Evolutionary conservation across 2,329 filamentous ascomycete genomes (phyloP).

Genomic region (Claviceps digitariae): DNA sequence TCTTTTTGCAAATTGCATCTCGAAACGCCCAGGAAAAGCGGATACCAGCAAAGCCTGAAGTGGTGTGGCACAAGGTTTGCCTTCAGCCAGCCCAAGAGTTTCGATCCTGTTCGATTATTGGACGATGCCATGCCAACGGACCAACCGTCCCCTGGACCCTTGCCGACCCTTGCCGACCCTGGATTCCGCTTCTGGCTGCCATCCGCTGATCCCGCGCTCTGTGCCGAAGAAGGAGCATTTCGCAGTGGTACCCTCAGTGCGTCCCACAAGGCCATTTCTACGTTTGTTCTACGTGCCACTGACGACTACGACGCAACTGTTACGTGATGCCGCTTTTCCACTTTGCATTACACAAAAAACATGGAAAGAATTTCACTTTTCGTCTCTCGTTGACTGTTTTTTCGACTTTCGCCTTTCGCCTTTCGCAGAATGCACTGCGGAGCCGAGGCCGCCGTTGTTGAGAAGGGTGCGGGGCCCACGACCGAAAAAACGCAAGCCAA

Average conservation of each 20-base stretch:
- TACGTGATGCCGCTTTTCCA: not conserved
- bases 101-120: constrained; percentile 26
- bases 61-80: not conserved
- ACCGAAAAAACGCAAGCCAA: not conserved
- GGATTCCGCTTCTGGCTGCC: constrained; percentile 4
- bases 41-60: not conserved
- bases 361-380: no score
- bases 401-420: no score
- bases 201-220: not conserved
- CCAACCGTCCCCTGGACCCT: constrained; percentile 10
- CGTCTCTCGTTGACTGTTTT: not conserved
- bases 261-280: not conserved
- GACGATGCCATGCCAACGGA: constrained; percentile 5
- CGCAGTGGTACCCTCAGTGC: not conserved
- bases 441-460: not conserved
- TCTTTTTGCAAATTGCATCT: not conserved
- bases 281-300: not conserved
- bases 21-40: not conserved
- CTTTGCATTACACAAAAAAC: not conserved
- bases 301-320: not conserved
- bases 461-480: not conserved
- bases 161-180: constrained; percentile 15
- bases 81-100: not conserved
- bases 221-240: not conserved
- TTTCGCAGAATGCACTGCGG: no score